Evolutionary conservation across 495 filamentous ascomycete species (phyloP), one percentile per base, ranked within the genome.

Genomic region (Penicillium pulvis): DNA sequence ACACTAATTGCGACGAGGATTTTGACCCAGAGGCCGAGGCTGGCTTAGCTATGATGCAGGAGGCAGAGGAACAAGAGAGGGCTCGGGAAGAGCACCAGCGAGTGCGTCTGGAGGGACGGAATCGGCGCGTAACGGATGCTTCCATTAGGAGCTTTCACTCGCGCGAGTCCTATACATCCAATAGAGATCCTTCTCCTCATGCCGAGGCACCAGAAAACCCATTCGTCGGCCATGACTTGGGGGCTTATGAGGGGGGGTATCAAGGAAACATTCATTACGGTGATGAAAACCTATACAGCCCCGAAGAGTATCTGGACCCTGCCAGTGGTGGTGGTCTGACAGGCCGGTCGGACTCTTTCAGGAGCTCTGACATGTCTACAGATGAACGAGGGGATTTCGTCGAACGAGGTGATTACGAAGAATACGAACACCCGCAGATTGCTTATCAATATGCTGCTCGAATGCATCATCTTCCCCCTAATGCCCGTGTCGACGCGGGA

Each of bases 1-100:
- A 79, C 44, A 75, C 78, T 2, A 87, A 87, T 73, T 28, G 71
- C 57, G 83, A 85, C 54, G 76, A 73, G 67, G 80, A 77, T 1
- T 81, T 84, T 58, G 94, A 99, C 60, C 85, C 91, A 0, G 94
- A 99, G 71, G 93, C 91, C 26, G 89, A 89, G 20, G 91, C 90
- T 26, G 94, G 94, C 1, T 75, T 95, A 17, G 85, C 87, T 61
- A 92, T 92, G 65, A 82, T 98, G 81, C 87, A 84, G 35, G 83
- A 90, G 72, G 90, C 90, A 1, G 94, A 97, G 52, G 85, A 92
- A 71, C 86, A 97, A 66, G 92, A 97, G 23, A 73, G 66, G 46
- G 80, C 74, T 4, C 76, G 81, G 19, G 77, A 79, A 41, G 70
- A 74, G 43, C 72, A 61, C 19, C 56, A 60, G 30, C 39, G 63